phyloP scores from a whole-genome alignment of 2,329 filamentous ascomycete genomes.

The Penicillium sp. region DNA sequence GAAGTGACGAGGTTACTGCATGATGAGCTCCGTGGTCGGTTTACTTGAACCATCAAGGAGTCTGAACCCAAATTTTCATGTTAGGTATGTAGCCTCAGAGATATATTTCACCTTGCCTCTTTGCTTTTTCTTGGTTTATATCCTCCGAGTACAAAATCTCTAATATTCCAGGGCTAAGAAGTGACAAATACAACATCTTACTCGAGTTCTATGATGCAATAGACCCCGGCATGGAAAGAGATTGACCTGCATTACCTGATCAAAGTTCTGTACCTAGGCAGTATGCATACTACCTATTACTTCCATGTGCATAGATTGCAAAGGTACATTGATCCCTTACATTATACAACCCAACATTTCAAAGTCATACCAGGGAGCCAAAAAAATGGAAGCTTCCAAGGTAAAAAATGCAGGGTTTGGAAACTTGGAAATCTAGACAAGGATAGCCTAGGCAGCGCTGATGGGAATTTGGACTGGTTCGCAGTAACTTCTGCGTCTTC shows the following conservation, averaged over 20 bases:
- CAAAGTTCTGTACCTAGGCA: background rate
- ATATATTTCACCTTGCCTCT: background rate
- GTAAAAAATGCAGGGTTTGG: conserved; percentile 18
- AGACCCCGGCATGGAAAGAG: conserved; percentile 17
- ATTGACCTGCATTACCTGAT: conserved; percentile 15
- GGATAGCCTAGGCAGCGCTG: background rate
- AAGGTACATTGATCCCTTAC: background rate
- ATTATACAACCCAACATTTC: background rate
- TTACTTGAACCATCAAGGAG: background rate
- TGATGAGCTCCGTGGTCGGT: background rate
- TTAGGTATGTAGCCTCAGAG: background rate
- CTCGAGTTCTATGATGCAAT: background rate
- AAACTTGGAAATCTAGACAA: conserved; percentile 21
- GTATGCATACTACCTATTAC: background rate
- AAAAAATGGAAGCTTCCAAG: background rate
- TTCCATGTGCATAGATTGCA: background rate
- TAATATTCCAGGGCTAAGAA: background rate
- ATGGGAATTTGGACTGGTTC: conserved; percentile 2
- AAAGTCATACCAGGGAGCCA: background rate
- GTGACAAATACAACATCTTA: background rate
- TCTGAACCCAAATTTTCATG: background rate
- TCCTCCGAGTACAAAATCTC: background rate
- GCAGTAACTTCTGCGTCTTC: conserved; percentile 15
- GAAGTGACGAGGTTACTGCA: background rate
- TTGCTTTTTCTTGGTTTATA: no score